A percentile compares a stretch with the other conserved stretches of the same genome.
phyloP scores from a whole-genome alignment of 2,329 filamentous ascomycete genomes.

The Polychaeton citri region DNA sequence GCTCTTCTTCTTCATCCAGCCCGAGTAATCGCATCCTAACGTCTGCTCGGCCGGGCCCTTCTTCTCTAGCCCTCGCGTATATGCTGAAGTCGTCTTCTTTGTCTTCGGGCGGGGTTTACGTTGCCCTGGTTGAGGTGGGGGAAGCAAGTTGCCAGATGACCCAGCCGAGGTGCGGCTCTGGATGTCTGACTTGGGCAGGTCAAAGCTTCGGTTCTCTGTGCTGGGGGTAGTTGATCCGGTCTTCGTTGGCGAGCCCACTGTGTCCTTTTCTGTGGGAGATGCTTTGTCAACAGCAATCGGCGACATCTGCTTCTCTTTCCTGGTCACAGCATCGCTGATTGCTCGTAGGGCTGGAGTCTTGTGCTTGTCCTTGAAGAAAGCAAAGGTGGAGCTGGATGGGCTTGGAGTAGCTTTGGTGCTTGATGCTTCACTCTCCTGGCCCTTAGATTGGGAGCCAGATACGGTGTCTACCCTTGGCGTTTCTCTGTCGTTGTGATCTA shows the following conservation, averaged over 20 bases:
- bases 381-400: slow-evolving; percentile 21
- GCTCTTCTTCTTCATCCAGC: slow-evolving; percentile 99
- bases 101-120: slow-evolving; percentile 27
- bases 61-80: slow-evolving; percentile 72
- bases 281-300: slow-evolving; percentile 15
- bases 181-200: slow-evolving; percentile 20
- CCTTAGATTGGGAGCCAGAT: slow-evolving; percentile 6
- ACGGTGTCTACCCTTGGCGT: slow-evolving; percentile 10
- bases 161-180: slow-evolving; percentile 31
- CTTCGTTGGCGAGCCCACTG: slow-evolving; percentile 50
- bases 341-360: slow-evolving; percentile 61
- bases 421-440: slow-evolving; percentile 32
- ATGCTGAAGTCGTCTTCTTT: slow-evolving; percentile 93
- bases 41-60: slow-evolving; percentile 74
- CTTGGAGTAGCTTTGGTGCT: slow-evolving; percentile 14
- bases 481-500: slow-evolving; percentile 35
- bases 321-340: slow-evolving; percentile 60
- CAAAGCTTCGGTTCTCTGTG: slow-evolving; percentile 34
- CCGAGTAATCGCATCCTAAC: slow-evolving; percentile 76
- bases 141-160: slow-evolving; percentile 23
- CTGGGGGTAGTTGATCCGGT: slow-evolving; percentile 62
- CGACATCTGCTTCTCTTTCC: slow-evolving; percentile 34
- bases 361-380: slow-evolving; percentile 16
- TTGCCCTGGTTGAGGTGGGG: slow-evolving; percentile 13
- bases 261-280: slow-evolving; percentile 32